A percentile compares a stretch with the other conserved stretches of the same genome.
phyloP scores from a whole-genome alignment of 2,329 filamentous ascomycete species.

The Apiospora rasikravindrae region DNA sequence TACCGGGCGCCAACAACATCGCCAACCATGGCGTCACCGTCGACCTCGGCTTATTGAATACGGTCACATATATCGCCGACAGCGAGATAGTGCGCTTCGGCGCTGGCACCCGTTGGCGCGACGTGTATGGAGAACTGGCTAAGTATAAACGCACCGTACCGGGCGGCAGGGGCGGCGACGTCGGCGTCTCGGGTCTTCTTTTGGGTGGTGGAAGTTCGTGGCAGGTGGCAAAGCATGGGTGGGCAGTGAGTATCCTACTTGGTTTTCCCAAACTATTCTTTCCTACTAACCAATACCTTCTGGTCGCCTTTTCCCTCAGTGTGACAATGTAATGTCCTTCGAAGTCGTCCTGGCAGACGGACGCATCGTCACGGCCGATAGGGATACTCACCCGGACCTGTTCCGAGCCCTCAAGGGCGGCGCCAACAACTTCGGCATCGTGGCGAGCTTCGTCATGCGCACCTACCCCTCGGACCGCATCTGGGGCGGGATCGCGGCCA shows the following conservation, averaged over 20 bases:
- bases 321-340: constrained; percentile 58
- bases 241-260: constrained; percentile 5
- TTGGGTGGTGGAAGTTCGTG: constrained; percentile 38
- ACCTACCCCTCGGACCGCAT: constrained; percentile 23
- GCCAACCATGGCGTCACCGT: too few species aligned
- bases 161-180: constrained; percentile 26
- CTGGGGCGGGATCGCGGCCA: constrained; percentile 26
- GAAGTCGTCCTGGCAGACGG: constrained; percentile 48
- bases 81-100: constrained; percentile 29
- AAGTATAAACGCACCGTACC: constrained; percentile 23
- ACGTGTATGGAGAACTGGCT: constrained; percentile 30
- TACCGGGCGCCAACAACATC: too few species aligned
- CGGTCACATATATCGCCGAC: constrained; percentile 24
- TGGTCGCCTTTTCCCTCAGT: constrained; percentile 23
- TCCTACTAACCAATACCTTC: too few species aligned
- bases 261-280: too few species aligned
- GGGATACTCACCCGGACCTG: constrained; percentile 50
- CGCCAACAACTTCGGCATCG: constrained; percentile 51
- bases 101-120: constrained; percentile 27
- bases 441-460: constrained; percentile 37
- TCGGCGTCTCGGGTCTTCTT: constrained; percentile 29
- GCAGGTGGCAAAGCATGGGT: constrained; percentile 36
- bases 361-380: constrained; percentile 43
- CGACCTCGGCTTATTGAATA: constrained; percentile 34
- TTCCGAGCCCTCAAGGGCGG: constrained; percentile 60